These are phyloP conservation scores for Binderoboletus segoi DNA, from an alignment of 1,284 basidiomycete species.

Conservation along the genomic window DNA sequence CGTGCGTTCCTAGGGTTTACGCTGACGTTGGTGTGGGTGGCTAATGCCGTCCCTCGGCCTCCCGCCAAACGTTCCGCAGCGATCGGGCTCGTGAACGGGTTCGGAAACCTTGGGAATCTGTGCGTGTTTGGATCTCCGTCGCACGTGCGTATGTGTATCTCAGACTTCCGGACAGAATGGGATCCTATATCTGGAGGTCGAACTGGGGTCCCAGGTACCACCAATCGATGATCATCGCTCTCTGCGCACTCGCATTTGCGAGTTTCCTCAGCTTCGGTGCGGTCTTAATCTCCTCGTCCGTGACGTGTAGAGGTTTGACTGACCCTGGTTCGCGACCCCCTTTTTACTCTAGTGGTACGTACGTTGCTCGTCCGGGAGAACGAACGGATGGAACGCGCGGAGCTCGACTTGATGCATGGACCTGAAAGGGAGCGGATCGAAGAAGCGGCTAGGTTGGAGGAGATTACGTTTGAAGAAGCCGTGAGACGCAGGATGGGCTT, in stretches of 20 bases:
- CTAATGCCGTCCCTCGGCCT: constrained; percentile 62
- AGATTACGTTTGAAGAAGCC: constrained; percentile 34
- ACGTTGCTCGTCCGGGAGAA: constrained; percentile 15
- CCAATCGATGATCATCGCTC: constrained; percentile 50
- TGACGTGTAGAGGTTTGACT: not conserved
- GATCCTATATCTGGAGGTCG: constrained; percentile 32
- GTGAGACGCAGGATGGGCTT: not conserved
- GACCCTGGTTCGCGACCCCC: not conserved
- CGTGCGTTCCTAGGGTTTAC: not conserved
- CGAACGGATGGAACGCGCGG: not conserved
- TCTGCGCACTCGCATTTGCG: constrained; percentile 43
- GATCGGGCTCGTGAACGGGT: constrained; percentile 40
- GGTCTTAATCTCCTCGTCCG: too few relatives aligned
- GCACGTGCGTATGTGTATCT: not conserved
- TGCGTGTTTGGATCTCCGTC: constrained; percentile 38
- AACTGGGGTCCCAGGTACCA: constrained; percentile 52
- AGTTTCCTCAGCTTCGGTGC: constrained; percentile 41
- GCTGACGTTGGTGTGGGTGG: constrained; percentile 54
- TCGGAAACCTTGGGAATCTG: constrained; percentile 35
- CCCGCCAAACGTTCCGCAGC: constrained; percentile 57
- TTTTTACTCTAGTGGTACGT: constrained; percentile 43
- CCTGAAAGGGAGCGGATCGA: constrained; percentile 45
- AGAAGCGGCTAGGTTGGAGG: constrained; percentile 53
- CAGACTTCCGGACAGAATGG: not conserved
- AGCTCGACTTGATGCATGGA: not conserved